Evolutionary conservation across 495 filamentous ascomycete genomes (phyloP).

Genomic region (Rhypophila decipiens): DNA sequence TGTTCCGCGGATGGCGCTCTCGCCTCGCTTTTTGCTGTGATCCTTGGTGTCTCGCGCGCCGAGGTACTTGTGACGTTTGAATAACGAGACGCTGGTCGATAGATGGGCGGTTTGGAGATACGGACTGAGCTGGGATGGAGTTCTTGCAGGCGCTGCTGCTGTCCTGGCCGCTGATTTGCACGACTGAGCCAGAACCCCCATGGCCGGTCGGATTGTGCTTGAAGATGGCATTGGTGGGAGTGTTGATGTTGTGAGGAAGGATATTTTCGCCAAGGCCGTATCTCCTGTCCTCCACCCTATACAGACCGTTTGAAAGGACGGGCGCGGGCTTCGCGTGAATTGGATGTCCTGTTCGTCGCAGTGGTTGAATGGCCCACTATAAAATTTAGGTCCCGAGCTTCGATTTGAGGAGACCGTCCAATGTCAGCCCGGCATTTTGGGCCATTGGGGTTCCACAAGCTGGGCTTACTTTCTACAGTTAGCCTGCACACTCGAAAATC

Average conservation of each 20-base stretch:
- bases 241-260: too few species aligned
- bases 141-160: neutral
- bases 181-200: slow-evolving; percentile 22
- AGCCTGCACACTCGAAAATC: too few species aligned
- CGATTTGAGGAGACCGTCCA: neutral
- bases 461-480: too few species aligned
- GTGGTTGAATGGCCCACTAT: too few species aligned
- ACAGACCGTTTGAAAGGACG: too few species aligned
- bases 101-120: slow-evolving; percentile 17
- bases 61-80: slow-evolving; percentile 29
- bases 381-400: slow-evolving; percentile 9
- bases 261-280: too few species aligned
- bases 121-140: slow-evolving; percentile 7
- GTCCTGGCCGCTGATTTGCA: slow-evolving; percentile 4
- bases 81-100: slow-evolving; percentile 29
- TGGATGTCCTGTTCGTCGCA: too few species aligned
- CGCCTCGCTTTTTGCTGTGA: slow-evolving; percentile 64
- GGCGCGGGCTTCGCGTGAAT: too few species aligned
- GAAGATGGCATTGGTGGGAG: slow-evolving; percentile 36
- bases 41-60: slow-evolving; percentile 46
- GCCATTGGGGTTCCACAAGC: too few species aligned
- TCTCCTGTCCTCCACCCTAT: too few species aligned
- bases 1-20: slow-evolving; percentile 71
- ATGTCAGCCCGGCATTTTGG: too few species aligned
- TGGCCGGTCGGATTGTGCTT: slow-evolving; percentile 37